Evolutionary conservation across 371 early-diverging fungal genomes (phyloP).

Genomic region (Mucor velutinosus): DNA sequence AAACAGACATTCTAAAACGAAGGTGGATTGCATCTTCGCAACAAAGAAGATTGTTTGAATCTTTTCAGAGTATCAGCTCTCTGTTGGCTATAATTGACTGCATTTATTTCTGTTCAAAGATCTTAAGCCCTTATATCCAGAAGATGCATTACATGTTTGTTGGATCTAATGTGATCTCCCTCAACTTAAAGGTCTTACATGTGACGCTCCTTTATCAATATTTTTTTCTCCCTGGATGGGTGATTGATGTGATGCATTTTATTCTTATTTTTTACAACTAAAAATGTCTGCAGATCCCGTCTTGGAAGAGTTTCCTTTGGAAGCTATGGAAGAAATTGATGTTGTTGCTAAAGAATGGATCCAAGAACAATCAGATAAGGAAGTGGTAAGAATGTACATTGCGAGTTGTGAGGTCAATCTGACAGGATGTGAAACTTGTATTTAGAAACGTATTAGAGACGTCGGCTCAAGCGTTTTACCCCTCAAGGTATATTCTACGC

Average conservation of each 20-base stretch:
- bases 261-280: background rate
- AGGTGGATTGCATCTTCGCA: too few species aligned
- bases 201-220: background rate
- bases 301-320: conserved; percentile 14
- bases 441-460: conserved; percentile 56
- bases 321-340: conserved; percentile 30
- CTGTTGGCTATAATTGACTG: too few species aligned
- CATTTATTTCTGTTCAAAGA: too few species aligned
- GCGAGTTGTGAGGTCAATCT: background rate
- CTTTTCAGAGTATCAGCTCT: too few species aligned
- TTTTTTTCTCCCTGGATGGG: background rate
- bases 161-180: too few species aligned
- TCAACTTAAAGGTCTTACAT: background rate
- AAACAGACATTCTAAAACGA: too few species aligned
- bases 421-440: background rate
- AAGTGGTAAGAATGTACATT: conserved; percentile 42
- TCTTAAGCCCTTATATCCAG: too few species aligned
- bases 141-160: too few species aligned
- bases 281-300: conserved; percentile 9
- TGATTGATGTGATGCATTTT: background rate
- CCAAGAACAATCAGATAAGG: conserved; percentile 48
- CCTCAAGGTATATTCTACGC: conserved; percentile 28
- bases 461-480: conserved; percentile 54
- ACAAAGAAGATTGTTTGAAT: too few species aligned
- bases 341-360: conserved; percentile 60